Evolutionary conservation across 352 stramenopile genomes (phyloP).

Genomic region (Blastocystis hominis): DNA sequence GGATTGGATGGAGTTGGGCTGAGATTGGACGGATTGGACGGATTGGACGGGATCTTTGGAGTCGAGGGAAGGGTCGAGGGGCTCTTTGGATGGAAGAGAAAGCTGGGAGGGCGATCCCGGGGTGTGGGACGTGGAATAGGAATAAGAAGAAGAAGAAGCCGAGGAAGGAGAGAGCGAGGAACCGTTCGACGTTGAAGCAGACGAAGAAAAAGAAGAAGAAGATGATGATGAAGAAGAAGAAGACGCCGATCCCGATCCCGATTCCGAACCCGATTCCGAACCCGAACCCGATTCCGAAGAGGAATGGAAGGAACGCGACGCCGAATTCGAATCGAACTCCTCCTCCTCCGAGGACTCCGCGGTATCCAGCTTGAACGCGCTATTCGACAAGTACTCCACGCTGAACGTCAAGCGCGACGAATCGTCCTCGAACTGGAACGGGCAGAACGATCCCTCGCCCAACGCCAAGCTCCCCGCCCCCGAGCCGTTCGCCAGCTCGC

Average conservation of each 20-base stretch:
- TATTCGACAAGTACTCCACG: neutral
- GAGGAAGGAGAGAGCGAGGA: neutral
- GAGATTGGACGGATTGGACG: no score
- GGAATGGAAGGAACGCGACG: no score
- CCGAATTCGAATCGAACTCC: no score
- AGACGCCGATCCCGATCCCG: neutral
- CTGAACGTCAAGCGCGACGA: neutral
- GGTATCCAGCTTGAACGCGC: neutral
- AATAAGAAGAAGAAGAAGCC: neutral
- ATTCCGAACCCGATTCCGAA: no score
- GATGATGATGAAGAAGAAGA: neutral
- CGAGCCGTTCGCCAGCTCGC: neutral
- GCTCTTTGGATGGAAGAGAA: no score
- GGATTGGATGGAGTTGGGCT: no score
- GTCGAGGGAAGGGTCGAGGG: no score
- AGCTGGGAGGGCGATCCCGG: neutral
- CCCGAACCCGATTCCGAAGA: no score
- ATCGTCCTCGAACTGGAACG: slow-evolving; percentile 60
- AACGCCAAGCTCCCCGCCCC: no score
- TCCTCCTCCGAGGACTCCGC: neutral
- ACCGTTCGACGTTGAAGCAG: neutral
- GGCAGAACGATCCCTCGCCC: no score
- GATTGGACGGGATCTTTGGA: no score
- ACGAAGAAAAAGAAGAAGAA: neutral
- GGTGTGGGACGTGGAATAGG: neutral